phyloP scores from a whole-genome alignment of 768 basidiomycete species.

The Collybia mongolica region DNA sequence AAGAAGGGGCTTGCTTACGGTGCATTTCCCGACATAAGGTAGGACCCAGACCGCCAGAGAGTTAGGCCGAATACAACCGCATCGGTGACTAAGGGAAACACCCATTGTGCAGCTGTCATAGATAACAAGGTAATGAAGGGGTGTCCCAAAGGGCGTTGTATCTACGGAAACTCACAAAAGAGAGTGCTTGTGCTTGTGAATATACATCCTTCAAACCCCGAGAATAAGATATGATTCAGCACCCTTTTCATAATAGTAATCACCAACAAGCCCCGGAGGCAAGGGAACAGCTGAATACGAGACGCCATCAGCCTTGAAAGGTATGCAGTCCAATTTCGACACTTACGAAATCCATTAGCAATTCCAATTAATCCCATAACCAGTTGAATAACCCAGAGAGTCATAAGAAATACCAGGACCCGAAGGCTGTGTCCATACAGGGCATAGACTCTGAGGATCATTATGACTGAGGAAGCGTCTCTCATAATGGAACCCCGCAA shows the following conservation, averaged over 20 bases:
- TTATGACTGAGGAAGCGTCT: conserved; percentile 24
- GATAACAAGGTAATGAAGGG: too few species aligned
- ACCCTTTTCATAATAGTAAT: neutral
- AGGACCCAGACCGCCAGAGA: conserved; percentile 9
- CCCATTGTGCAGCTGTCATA: conserved; percentile 21
- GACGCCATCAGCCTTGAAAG: too few species aligned
- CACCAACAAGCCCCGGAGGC: conserved; percentile 21
- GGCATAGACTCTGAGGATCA: conserved; percentile 30
- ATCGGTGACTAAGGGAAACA: conserved; percentile 21
- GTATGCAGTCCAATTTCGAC: too few species aligned
- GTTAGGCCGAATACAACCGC: conserved; percentile 8
- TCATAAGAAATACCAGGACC: conserved; percentile 17
- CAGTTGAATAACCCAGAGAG: conserved; percentile 23
- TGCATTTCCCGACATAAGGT: too few species aligned
- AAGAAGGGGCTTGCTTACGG: neutral
- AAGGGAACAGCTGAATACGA: conserved; percentile 19
- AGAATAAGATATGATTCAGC: neutral
- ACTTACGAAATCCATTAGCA: conserved; percentile 22
- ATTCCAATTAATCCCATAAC: conserved; percentile 20
- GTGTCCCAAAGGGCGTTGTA: neutral
- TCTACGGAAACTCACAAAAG: conserved; percentile 17
- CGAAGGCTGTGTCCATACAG: conserved; percentile 19
- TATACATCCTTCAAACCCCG: conserved; percentile 20
- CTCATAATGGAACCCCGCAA: conserved; percentile 13
- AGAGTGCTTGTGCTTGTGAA: conserved; percentile 17